Conservation (phyloP, 495 filamentous ascomycete species). For the Patellaria atrata region DNA sequence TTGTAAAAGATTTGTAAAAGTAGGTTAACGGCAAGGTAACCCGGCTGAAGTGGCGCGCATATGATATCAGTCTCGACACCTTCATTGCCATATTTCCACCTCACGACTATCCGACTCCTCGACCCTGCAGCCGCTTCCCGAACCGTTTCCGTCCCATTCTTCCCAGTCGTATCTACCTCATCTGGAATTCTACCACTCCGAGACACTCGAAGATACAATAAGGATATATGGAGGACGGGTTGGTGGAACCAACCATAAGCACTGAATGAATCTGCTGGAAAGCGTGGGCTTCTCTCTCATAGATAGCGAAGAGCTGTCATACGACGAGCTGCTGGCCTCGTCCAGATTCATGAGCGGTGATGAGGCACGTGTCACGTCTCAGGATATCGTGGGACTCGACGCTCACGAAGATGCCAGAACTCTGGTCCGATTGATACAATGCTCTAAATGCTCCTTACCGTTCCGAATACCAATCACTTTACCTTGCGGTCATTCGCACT, state of each 20-base stretch:
- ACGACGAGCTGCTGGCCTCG: constrained; percentile 7
- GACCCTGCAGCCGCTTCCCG: not conserved
- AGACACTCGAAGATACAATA: not conserved
- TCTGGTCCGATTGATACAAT: constrained; percentile 60
- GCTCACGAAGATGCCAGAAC: constrained; percentile 37
- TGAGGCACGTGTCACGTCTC: constrained; percentile 4
- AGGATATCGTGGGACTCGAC: constrained; percentile 22
- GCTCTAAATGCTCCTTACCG: constrained; percentile 55
- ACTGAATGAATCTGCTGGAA: constrained; percentile 9
- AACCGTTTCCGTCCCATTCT: not conserved
- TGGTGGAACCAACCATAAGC: not conserved
- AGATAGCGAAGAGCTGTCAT: constrained; percentile 14
- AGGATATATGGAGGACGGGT: constrained; percentile 4
- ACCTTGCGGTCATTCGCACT: constrained; percentile 71
- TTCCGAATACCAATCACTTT: constrained; percentile 56
- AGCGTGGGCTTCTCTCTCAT: constrained; percentile 8
- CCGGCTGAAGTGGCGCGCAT: no score
- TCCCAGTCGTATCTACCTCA: no score
- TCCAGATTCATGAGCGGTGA: constrained; percentile 13
- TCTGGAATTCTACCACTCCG: no score
- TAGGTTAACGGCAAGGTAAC: no score
- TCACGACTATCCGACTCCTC: no score
- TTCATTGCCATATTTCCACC: no score
- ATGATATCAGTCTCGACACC: no score
- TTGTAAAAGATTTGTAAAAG: no score